These are phyloP conservation scores for Verticillium nonalfalfae DNA, from an alignment of 2,329 filamentous ascomycete species.

Conservation along the genomic window DNA sequence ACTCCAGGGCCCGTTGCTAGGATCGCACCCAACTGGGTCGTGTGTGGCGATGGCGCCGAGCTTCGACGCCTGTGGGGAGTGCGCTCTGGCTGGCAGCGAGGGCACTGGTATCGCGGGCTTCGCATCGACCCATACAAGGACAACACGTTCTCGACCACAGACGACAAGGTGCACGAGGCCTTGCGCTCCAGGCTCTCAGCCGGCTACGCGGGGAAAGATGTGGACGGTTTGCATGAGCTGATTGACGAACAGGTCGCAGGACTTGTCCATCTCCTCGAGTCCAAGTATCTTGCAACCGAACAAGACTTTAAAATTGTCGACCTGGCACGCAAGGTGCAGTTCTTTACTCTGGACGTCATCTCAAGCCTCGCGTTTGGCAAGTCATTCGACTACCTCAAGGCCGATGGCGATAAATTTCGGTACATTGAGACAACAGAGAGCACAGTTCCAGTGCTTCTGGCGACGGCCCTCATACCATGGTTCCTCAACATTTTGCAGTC, in stretches of 20 bases:
- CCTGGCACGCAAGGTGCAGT: slow-evolving; percentile 8
- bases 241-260: slow-evolving; percentile 4
- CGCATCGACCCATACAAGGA: slow-evolving; percentile 21
- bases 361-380: slow-evolving; percentile 17
- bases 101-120: slow-evolving; percentile 22
- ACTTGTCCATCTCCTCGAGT: slow-evolving; percentile 5
- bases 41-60: slow-evolving; percentile 9
- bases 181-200: slow-evolving; percentile 40
- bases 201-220: slow-evolving; percentile 19
- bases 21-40: slow-evolving; percentile 13
- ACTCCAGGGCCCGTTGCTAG: slow-evolving; percentile 16
- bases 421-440: slow-evolving; percentile 15
- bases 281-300: slow-evolving; percentile 4
- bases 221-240: slow-evolving; percentile 4
- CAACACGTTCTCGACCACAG: slow-evolving; percentile 21
- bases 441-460: slow-evolving; percentile 33
- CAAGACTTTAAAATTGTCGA: slow-evolving; percentile 6
- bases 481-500: slow-evolving; percentile 30
- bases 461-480: slow-evolving; percentile 35
- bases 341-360: slow-evolving; percentile 18
- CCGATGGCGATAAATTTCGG: slow-evolving; percentile 15
- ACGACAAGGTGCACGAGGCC: slow-evolving; percentile 30
- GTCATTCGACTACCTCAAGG: slow-evolving; percentile 17
- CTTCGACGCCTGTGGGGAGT: slow-evolving; percentile 6
- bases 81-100: slow-evolving; percentile 12